phyloP scores from a whole-genome alignment of 1,139 yeast species.

The Fermentozyma sake region DNA sequence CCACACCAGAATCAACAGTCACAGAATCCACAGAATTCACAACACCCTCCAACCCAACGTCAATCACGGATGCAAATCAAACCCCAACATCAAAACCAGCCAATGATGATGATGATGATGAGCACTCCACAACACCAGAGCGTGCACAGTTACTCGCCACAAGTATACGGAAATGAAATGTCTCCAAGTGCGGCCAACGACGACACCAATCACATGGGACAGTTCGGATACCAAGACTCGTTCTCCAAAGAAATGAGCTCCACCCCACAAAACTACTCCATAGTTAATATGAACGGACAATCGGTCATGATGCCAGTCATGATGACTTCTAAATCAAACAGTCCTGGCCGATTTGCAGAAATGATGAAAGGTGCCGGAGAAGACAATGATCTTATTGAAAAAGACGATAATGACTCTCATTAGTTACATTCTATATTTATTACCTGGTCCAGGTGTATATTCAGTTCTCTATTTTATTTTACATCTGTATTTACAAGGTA shows the following conservation, averaged over 20 bases:
- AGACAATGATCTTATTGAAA: too few relatives aligned
- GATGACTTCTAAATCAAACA: conserved; percentile 6
- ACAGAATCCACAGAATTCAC: conserved; percentile 12
- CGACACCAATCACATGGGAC: conserved; percentile 4
- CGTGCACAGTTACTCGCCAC: conserved; percentile 11
- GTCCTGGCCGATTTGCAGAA: too few relatives aligned
- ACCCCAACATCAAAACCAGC: conserved; percentile 7
- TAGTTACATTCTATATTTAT: too few relatives aligned
- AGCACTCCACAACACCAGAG: conserved; percentile 41
- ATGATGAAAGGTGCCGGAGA: too few relatives aligned
- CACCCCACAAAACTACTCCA: conserved; percentile 8
- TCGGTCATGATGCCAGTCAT: conserved; percentile 11
- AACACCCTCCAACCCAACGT: conserved; percentile 13
- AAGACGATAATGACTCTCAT: too few relatives aligned
- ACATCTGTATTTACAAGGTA: too few relatives aligned
- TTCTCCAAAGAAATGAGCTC: conserved; percentile 5
- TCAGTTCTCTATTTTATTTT: too few relatives aligned
- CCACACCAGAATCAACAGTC: conserved; percentile 13
- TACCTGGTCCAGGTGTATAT: too few relatives aligned
- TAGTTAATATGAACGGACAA: conserved; percentile 10
- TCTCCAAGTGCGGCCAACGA: conserved; percentile 1
- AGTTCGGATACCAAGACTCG: conserved; percentile 3
- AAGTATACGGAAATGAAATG: conserved; percentile 5
- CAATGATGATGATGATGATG: conserved; percentile 36
- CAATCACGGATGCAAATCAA: conserved; percentile 6